Conservation (phyloP, 2,329 filamentous ascomycete genomes). For the Diaporthe ilicicola region DNA sequence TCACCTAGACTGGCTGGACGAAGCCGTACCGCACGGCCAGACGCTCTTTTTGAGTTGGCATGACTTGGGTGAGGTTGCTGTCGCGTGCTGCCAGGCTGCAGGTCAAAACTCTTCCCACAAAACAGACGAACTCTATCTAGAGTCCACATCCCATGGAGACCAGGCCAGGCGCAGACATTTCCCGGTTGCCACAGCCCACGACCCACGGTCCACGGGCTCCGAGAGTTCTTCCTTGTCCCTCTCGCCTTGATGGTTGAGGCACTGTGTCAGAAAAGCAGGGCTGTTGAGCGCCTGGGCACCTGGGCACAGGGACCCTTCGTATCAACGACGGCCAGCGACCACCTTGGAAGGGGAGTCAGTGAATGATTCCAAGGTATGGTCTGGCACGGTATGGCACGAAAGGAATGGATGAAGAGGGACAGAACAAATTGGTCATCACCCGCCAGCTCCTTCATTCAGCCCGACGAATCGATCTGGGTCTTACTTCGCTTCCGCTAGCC, state of each 20-base stretch:
- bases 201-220: conserved; percentile 14
- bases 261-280: conserved; percentile 16
- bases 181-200: neutral
- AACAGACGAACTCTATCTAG: conserved; percentile 17
- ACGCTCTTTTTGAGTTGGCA: neutral
- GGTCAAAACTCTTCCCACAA: conserved; percentile 1
- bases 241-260: neutral
- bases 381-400: neutral
- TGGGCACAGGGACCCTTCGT: conserved; percentile 11
- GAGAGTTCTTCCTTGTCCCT: neutral
- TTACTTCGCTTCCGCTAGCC: neutral
- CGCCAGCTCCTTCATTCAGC: neutral
- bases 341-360: neutral
- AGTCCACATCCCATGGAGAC: conserved; percentile 20
- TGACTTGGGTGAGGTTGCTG: conserved; percentile 6
- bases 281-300: neutral
- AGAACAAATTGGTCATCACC: neutral
- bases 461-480: neutral
- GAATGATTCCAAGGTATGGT: neutral
- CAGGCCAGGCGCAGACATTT: conserved; percentile 18
- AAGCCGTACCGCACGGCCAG: neutral
- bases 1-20: neutral
- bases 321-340: neutral
- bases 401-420: neutral
- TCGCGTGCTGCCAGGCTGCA: conserved; percentile 11